Evolutionary conservation across 768 basidiomycete species (phyloP), one percentile per base, ranked within the genome.

Genomic region (Boletales sp.): DNA sequence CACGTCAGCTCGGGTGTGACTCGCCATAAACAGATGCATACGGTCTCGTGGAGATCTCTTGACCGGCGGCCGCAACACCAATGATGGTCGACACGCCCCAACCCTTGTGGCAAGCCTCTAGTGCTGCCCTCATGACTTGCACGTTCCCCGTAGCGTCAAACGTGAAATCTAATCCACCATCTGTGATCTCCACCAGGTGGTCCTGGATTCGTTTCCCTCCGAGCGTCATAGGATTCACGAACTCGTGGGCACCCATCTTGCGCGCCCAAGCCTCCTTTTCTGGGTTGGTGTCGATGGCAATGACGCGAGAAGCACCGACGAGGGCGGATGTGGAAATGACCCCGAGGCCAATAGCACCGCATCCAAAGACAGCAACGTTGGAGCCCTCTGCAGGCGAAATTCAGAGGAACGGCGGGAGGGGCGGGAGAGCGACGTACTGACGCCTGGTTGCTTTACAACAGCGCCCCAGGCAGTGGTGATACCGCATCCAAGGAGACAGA

Each of bases 381-480:
- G 91, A 92, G 35, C 77, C 87, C 76, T 86, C 93, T 89, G 62
- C 15, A 34, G 21, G 14, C 30, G 10, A 18, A 35, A 30, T 34
- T 50, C 19, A 21, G 27, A 40, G 6, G 30, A 27, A 30, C 24
- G 47, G 32, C 36, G 37, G n/a, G 15, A 36, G 38, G 43, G 34
- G 36, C 35, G 39, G 10, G 45, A 27, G 38, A 34, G 29, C 5
- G 24, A 74, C 84, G 18, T 62, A 88, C 89, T 79, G 68, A 91
- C 82, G 52, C 90, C 92, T 19, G 86, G 81, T 64, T 94, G 91
- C 74, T 97, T 97, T 56, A 81, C 81, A 42, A 95, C 90, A 7
- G 95, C 89, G 47, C 95, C 94, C 90, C 93, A 98, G 15, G 94
- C 94, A n/a, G 94, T 97, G 32, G 94, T 95, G 68, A 98, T 95